Conservation (phyloP, 2,329 filamentous ascomycete species). For the Claviceps digitariae region DNA sequence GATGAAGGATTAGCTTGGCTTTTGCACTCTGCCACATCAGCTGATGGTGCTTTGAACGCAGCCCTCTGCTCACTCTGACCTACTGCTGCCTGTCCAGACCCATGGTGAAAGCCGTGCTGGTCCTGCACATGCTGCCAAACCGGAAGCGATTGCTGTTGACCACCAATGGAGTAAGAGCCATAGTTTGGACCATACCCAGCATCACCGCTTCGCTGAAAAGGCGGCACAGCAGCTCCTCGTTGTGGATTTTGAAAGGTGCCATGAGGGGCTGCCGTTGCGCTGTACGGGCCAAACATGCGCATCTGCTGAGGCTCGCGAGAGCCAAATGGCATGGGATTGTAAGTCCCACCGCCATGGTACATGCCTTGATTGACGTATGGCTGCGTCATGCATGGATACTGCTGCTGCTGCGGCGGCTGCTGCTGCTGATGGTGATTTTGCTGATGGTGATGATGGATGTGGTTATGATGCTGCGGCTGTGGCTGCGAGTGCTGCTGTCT, state of each 20-base stretch:
- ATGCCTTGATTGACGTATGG: background rate
- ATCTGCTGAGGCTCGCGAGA: constrained; percentile 1
- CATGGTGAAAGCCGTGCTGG: background rate
- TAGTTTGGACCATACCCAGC: background rate
- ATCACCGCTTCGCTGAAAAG: background rate
- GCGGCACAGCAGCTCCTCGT: background rate
- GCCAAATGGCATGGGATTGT: background rate
- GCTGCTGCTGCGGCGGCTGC: background rate
- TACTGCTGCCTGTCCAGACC: background rate
- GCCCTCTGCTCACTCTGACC: background rate
- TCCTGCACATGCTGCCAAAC: background rate
- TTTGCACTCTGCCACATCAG: constrained; percentile 3
- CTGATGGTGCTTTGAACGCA: background rate
- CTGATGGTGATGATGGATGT: background rate
- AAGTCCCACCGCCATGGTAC: background rate
- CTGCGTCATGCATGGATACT: background rate
- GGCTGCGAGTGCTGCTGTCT: background rate
- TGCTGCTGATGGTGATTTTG: background rate
- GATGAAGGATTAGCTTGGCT: constrained; percentile 17
- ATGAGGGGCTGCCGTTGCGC: background rate
- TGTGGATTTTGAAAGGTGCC: background rate
- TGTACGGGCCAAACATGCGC: background rate
- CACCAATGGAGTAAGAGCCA: background rate
- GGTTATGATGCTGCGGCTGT: background rate
- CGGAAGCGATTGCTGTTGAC: background rate